Evolutionary conservation across 2,329 filamentous ascomycete genomes (phyloP), one percentile per base, ranked within the genome.

Genomic region (Trichoderma koningii): DNA sequence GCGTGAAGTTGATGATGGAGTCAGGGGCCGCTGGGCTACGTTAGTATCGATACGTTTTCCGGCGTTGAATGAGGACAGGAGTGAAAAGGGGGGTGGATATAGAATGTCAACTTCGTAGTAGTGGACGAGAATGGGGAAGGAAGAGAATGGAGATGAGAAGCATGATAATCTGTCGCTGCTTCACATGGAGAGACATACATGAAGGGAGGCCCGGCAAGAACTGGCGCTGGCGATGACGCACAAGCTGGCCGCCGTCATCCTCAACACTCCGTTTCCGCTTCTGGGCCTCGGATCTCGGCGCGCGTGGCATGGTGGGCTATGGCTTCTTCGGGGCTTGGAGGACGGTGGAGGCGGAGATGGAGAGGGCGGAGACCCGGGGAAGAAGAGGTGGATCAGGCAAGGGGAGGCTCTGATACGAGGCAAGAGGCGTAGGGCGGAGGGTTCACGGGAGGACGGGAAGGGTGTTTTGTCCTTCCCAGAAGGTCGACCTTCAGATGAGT

Each of bases 1-100:
- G 77, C 47, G 86, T 73, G 71, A 86, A 87, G 67, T 86, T 85
- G 71, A 87, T 85, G 55, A 79, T 77, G 10, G 61, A 48, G 30
- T 56, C 48, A 3, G 48, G 48, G n/a, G 23, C 59, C 21, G 41
- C 23, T 42, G 44, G 17, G 5, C 21, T 23, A 14, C 15, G 23
- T 71, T 70, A 47, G 67, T 28, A 30, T 28, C 14, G 5, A n/a
- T 9, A 2, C 10, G 2, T 42, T n/a, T 21, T 55, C 12, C 7
- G 6, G 30, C 30, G 30, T 30, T 30, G 2, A 1, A 9, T 30
- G 30, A 30, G 7, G 9, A 23, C 3, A 3, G 21, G 7, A 30
- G 30, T 30, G 30, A 30, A 30, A 30, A 9, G 30, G 30, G 7
- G 30, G 28, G 28, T 7, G 30, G 30, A 30, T 30, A 7, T 30